These are phyloP conservation scores for Sarcodon aspratus DNA, from an alignment of 768 basidiomycete species.

Conservation along the genomic window DNA sequence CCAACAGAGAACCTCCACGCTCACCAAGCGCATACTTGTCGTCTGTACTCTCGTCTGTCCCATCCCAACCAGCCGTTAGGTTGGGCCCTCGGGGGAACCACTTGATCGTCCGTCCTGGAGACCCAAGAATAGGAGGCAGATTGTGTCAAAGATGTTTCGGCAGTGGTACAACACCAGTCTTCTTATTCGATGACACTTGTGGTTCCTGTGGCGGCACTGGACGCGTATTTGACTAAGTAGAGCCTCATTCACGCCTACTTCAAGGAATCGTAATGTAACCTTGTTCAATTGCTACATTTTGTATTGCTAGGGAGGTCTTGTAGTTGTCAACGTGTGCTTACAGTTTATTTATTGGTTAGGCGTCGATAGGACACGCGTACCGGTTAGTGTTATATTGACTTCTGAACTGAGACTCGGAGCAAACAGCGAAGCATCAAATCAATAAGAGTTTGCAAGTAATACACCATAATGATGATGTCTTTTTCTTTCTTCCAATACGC, in stretches of 20 bases:
- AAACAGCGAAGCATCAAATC: no score
- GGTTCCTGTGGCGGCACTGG: slow-evolving; percentile 53
- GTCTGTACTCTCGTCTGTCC: slow-evolving; percentile 8
- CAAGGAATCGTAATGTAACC: no score
- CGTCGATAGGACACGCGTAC: no score
- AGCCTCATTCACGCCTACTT: no score
- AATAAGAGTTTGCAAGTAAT: no score
- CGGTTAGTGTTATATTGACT: no score
- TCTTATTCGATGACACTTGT: slow-evolving; percentile 42
- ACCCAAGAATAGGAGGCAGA: slow-evolving; percentile 57
- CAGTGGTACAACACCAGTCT: slow-evolving; percentile 29
- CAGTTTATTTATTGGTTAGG: no score
- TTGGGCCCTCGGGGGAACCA: neutral
- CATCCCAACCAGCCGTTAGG: neutral
- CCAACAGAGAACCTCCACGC: slow-evolving; percentile 1
- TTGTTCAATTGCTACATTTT: no score
- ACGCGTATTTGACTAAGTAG: slow-evolving; percentile 19
- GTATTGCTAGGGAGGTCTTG: no score
- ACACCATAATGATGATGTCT: neutral
- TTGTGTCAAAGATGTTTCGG: slow-evolving; percentile 61
- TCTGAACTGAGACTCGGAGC: no score
- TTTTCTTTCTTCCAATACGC: slow-evolving; percentile 51
- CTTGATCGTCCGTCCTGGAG: slow-evolving; percentile 47
- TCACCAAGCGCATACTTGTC: slow-evolving; percentile 9
- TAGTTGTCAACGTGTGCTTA: no score